Evolutionary conservation across 1,139 yeast species (phyloP).

Genomic region (Candida glucosophila): DNA sequence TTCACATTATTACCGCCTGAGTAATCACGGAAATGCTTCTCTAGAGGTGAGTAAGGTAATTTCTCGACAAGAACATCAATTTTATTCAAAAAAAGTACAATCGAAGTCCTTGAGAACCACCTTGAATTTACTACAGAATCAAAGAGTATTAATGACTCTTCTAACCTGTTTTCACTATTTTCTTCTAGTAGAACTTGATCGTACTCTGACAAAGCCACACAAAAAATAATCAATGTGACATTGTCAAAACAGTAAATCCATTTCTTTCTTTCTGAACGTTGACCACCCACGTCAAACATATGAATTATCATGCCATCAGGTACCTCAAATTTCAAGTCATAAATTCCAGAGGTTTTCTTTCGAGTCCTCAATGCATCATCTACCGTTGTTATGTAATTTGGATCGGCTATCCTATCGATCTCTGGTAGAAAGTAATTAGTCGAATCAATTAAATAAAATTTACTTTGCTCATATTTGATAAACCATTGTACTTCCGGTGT

Average conservation of each 20-base stretch:
- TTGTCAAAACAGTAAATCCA: slow-evolving; percentile 96
- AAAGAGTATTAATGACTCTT: slow-evolving; percentile 76
- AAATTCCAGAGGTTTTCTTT: slow-evolving; percentile 88
- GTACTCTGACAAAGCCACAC: slow-evolving; percentile 85
- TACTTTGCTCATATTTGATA: slow-evolving; percentile 54
- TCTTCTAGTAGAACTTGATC: slow-evolving; percentile 84
- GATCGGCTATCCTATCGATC: slow-evolving; percentile 51
- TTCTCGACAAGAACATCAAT: slow-evolving; percentile 87
- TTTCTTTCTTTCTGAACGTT: slow-evolving; percentile 83
- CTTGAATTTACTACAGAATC: slow-evolving; percentile 90
- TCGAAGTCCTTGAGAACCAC: slow-evolving; percentile 84
- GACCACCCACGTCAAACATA: slow-evolving; percentile 92
- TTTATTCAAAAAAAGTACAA: slow-evolving; percentile 79
- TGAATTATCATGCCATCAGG: slow-evolving; percentile 66
- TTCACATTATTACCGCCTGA: slow-evolving; percentile 82
- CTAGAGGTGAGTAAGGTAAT: slow-evolving; percentile 72
- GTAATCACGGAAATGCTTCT: slow-evolving; percentile 80
- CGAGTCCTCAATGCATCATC: slow-evolving; percentile 80
- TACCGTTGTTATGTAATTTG: slow-evolving; percentile 61
- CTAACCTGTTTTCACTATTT: slow-evolving; percentile 68
- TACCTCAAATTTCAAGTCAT: slow-evolving; percentile 70
- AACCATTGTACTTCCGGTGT: slow-evolving; percentile 49
- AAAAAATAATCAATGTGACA: slow-evolving; percentile 80
- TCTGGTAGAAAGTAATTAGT: slow-evolving; percentile 73
- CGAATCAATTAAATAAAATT: slow-evolving; percentile 81